A percentile compares a stretch with the other conserved stretches of the same genome.
These are phyloP conservation scores for Hypocreales sp. DNA, from an alignment of 2,329 filamentous ascomycete species.

Conservation along the genomic window DNA sequence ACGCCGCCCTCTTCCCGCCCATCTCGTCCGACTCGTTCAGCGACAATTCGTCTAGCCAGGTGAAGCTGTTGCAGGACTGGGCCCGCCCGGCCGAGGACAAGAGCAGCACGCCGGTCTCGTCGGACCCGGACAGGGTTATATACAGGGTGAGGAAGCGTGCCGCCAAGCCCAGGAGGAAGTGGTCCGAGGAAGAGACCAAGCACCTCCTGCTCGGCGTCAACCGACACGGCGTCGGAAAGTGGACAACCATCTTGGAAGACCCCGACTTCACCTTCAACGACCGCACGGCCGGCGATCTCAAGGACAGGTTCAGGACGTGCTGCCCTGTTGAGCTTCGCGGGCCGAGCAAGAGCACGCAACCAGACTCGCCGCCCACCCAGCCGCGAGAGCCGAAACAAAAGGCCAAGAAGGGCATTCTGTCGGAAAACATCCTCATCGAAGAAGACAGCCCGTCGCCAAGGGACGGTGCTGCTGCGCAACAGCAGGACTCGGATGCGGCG, in stretches of 20 bases:
- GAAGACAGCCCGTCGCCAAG: conserved; percentile 16
- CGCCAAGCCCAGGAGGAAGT: conserved; percentile 43
- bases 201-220: conserved; percentile 44
- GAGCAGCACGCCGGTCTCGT: conserved; percentile 7
- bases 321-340: conserved; percentile 44
- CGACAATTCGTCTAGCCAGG: conserved; percentile 25
- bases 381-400: conserved; percentile 17
- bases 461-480: conserved; percentile 9
- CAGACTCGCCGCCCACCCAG: conserved; percentile 8
- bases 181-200: conserved; percentile 50
- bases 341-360: conserved; percentile 15
- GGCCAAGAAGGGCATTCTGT: conserved; percentile 30
- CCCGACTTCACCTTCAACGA: conserved; percentile 43
- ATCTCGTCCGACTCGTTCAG: conserved; percentile 43
- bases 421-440: conserved; percentile 41
- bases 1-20: conserved; percentile 46
- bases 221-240: conserved; percentile 48
- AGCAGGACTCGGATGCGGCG: conserved; percentile 16
- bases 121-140: conserved; percentile 14
- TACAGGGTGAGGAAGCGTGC: conserved; percentile 35
- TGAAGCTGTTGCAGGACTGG: conserved; percentile 26
- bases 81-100: conserved; percentile 16
- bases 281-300: conserved; percentile 45
- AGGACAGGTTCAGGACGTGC: conserved; percentile 51
- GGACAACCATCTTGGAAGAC: conserved; percentile 49